phyloP scores from a whole-genome alignment of 345 rosid species.

The Clarkia xantiana region DNA sequence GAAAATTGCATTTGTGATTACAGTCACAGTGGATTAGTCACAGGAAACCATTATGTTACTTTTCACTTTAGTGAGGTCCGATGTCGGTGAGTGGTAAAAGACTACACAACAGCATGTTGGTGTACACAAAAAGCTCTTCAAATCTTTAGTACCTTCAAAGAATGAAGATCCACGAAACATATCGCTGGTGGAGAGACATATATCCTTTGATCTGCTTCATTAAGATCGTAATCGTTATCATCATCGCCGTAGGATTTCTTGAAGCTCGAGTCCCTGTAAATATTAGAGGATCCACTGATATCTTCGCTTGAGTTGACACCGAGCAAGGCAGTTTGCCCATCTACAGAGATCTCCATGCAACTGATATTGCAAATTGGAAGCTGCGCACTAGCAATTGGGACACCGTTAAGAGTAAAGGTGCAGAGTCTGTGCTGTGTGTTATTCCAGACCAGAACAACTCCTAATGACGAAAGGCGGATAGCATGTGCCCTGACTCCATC shows the following conservation, averaged over 20 bases:
- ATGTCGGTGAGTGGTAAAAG: too few relatives aligned
- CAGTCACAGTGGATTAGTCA: too few relatives aligned
- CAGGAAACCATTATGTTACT: too few relatives aligned
- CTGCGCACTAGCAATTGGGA: constrained; percentile 43
- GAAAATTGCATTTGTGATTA: too few relatives aligned
- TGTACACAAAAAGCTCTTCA: too few relatives aligned
- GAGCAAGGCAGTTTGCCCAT: constrained; percentile 62
- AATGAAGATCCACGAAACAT: constrained; percentile 73
- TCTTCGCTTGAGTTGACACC: constrained; percentile 42
- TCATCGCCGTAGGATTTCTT: constrained; percentile 18
- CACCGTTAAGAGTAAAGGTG: constrained; percentile 68
- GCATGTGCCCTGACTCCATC: constrained; percentile 66
- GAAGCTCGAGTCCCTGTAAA: constrained; percentile 14
- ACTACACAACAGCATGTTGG: too few relatives aligned
- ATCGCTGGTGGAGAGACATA: constrained; percentile 59
- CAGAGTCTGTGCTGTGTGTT: constrained; percentile 37
- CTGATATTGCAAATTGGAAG: constrained; percentile 52
- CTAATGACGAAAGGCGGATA: constrained; percentile 75
- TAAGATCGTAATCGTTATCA: constrained; percentile 17
- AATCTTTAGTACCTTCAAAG: constrained; percentile 41
- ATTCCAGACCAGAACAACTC: constrained; percentile 75
- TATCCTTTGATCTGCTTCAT: constrained; percentile 21
- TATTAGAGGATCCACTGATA: constrained; percentile 12
- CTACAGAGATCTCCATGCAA: constrained; percentile 76
- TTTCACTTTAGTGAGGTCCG: too few relatives aligned